Percentiles rank a stretch among this genome's conserved stretches.
Conservation (phyloP, 257 asterid genomes). For the Solanum chiquidenum region DNA sequence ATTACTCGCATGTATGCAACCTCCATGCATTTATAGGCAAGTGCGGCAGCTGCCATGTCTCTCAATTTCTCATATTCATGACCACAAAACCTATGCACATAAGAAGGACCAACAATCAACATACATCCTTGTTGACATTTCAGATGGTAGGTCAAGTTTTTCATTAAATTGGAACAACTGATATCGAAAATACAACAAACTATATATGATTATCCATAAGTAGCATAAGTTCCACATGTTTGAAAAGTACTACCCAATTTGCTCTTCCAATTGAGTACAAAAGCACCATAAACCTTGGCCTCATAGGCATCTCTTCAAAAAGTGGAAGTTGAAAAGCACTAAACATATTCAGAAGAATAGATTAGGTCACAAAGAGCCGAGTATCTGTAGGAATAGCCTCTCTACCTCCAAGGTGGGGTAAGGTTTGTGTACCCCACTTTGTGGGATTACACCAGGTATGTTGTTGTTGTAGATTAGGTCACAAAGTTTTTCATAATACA, state of each 20-base stretch:
- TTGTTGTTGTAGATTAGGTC: not conserved
- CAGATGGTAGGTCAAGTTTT: not conserved
- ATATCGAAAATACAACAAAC: not conserved
- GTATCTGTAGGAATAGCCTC: not conserved
- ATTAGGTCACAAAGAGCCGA: not conserved
- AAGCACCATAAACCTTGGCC: not conserved
- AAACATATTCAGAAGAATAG: not conserved
- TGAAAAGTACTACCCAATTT: not conserved
- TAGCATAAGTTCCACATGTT: not conserved
- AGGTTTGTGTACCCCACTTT: not conserved
- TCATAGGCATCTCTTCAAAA: not conserved
- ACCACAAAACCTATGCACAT: constrained; percentile 2
- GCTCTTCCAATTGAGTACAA: not conserved
- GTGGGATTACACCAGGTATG: not conserved
- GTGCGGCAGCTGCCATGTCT: constrained; percentile 19
- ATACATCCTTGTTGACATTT: not conserved
- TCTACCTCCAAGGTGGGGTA: not conserved
- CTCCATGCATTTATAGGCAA: constrained; percentile 20
- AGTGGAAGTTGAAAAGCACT: not conserved
- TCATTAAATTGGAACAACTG: not conserved
- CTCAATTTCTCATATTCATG: constrained; percentile 13
- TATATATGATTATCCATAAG: not conserved
- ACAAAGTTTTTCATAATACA: not conserved
- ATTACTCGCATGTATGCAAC: constrained; percentile 11
- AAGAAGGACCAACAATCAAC: not conserved